A percentile compares a stretch with the other conserved stretches of the same genome.
Conservation (phyloP, 1,284 basidiomycete species). For the Tremellales sp. region DNA sequence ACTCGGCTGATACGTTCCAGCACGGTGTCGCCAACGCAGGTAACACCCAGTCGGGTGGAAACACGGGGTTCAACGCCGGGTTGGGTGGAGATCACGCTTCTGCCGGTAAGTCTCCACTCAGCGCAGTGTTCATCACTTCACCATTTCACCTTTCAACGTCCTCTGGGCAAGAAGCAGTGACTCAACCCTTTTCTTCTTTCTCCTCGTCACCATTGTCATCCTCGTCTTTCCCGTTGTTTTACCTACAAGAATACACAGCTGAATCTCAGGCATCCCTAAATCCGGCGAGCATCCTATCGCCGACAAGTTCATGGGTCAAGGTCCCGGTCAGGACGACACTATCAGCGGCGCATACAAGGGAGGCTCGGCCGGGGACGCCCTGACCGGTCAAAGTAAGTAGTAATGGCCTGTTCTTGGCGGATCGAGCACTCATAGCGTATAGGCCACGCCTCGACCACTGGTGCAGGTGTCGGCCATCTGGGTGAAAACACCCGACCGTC, state of each 20-base stretch:
- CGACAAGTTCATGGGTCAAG: slow-evolving; percentile 22
- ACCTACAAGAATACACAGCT: too few relatives aligned
- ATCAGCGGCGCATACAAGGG: slow-evolving; percentile 32
- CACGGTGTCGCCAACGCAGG: slow-evolving; percentile 13
- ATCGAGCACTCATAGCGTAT: slow-evolving; percentile 2
- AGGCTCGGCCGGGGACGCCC: slow-evolving; percentile 21
- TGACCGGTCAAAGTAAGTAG: slow-evolving; percentile 37
- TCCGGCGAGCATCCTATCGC: slow-evolving; percentile 21
- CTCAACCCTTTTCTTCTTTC: neutral
- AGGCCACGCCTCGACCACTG: slow-evolving; percentile 18
- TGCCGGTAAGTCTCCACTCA: slow-evolving; percentile 18
- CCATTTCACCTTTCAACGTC: neutral
- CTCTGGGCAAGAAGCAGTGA: neutral
- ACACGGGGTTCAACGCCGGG: slow-evolving; percentile 27
- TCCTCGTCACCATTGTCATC: neutral
- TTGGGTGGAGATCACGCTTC: slow-evolving; percentile 33
- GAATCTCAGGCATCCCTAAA: slow-evolving; percentile 14
- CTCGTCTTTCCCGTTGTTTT: too few relatives aligned
- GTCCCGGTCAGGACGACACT: slow-evolving; percentile 8
- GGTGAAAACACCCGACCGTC: neutral
- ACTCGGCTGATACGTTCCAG: slow-evolving; percentile 3
- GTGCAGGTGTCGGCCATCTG: slow-evolving; percentile 2
- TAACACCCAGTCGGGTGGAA: slow-evolving; percentile 21
- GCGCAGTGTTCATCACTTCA: too few relatives aligned
- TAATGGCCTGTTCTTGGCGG: neutral